Evolutionary conservation across 2,329 filamentous ascomycete genomes (phyloP).

Genomic region (Penicillium hordei): DNA sequence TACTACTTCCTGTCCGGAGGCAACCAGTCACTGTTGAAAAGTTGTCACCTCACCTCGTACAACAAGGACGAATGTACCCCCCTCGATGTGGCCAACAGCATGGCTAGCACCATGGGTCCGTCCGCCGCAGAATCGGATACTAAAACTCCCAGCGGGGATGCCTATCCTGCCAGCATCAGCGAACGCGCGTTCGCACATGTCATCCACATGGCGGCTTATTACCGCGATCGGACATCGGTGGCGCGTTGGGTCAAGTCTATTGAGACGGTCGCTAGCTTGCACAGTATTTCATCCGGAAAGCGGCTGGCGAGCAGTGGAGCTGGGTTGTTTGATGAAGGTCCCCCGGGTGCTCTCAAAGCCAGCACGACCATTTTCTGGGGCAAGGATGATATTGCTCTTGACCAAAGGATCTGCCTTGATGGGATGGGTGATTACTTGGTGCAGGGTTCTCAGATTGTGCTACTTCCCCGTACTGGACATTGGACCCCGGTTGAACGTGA

Average conservation of each 20-base stretch:
- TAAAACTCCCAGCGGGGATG: slow-evolving; percentile 29
- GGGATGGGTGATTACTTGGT: slow-evolving; percentile 55
- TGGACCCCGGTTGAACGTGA: slow-evolving; percentile 54
- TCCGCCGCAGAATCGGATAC: slow-evolving; percentile 46
- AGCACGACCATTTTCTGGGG: slow-evolving; percentile 57
- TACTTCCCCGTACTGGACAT: slow-evolving; percentile 53
- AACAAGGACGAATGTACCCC: slow-evolving; percentile 36
- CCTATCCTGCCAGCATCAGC: slow-evolving; percentile 45
- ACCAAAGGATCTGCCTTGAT: slow-evolving; percentile 50
- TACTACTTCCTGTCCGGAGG: slow-evolving; percentile 49
- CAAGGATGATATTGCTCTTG: slow-evolving; percentile 52
- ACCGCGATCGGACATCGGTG: slow-evolving; percentile 51
- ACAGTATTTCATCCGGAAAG: slow-evolving; percentile 42
- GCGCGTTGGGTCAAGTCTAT: slow-evolving; percentile 54
- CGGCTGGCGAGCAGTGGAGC: slow-evolving; percentile 40
- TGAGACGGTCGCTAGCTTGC: slow-evolving; percentile 50
- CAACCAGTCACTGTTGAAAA: slow-evolving; percentile 50
- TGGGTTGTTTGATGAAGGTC: slow-evolving; percentile 47
- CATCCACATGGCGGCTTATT: slow-evolving; percentile 54
- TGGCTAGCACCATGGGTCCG: slow-evolving; percentile 55
- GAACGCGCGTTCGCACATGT: slow-evolving; percentile 49
- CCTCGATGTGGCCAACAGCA: slow-evolving; percentile 45
- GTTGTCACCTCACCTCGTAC: slow-evolving; percentile 42
- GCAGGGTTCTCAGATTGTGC: slow-evolving; percentile 51
- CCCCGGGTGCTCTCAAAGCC: slow-evolving; percentile 50